Base-by-base conservation (phyloP, 345 rosid species). In the Eucalyptus cloeziana region DNA sequence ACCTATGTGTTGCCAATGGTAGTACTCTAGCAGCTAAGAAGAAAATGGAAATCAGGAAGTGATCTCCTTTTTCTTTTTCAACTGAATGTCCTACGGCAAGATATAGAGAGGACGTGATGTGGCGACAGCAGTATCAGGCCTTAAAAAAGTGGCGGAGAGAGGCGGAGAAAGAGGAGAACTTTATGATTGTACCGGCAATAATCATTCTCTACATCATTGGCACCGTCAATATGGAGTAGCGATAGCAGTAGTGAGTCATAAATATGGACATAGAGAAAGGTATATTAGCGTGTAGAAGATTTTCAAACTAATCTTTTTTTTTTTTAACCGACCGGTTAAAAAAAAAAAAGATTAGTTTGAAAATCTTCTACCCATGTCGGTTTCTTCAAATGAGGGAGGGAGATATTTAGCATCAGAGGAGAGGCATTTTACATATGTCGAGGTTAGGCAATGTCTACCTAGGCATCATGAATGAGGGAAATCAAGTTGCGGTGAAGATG, bases 401-500 rank as follows among this genome's bases (percentile, higher is more conserved):
- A 86, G 88, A 69, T 87, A 87, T 52, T 37, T 89, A 52, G 90
- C 86, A 51, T 89, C 88, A 14, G 79, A 86, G 90, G 87, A 89
- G 86, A 87, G 88, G 44, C 87, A 49, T n/a, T 92, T 91, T 45
- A 86, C 87, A 30, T 88, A 91, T 89, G 43, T 87, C 5, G 93
- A 91, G 88, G 89, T 93, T 25, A 49, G 90, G 91, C 22, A 88
- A 86, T 79, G 91, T 93, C 62, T 91, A 90, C 88, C 91, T 89
- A 10, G 94, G 93, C 44, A 21, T 80, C 67, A 49, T 91, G 89
- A 52, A 33, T 45, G 89, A 91, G 87, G 87, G 89, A 51, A 49
- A 87, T 5, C 79, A 47, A 88, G 92, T 91, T 87, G 94, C 93
- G 22, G 91, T 93, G 31, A 93, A 93, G 88, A 80, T 93, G 91